Percentiles rank a stretch among this genome's conserved stretches.
These are phyloP conservation scores for Emericellopsis atlantica DNA, from an alignment of 2,329 filamentous ascomycete species.

Conservation along the genomic window DNA sequence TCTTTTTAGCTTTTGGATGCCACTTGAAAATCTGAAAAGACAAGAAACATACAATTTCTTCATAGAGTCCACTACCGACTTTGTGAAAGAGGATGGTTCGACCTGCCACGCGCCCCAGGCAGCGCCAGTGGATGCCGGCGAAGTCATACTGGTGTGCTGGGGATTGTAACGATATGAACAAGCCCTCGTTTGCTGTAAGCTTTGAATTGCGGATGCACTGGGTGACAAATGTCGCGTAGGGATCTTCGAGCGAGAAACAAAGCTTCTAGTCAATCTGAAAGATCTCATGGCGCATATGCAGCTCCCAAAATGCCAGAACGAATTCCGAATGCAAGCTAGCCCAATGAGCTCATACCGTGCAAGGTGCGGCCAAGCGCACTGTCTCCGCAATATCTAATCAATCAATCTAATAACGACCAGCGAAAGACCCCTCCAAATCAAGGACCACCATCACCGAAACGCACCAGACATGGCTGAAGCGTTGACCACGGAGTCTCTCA, in stretches of 20 bases:
- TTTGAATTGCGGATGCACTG: too few relatives aligned
- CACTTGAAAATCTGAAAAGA: too few relatives aligned
- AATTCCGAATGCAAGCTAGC: neutral
- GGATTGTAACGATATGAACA: neutral
- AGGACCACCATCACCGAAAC: constrained; percentile 21
- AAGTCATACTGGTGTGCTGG: neutral
- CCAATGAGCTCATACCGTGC: constrained; percentile 21
- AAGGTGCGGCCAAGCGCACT: constrained; percentile 1
- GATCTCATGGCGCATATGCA: neutral
- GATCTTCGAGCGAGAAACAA: too few relatives aligned
- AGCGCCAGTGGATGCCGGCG: constrained; percentile 5
- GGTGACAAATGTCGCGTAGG: too few relatives aligned
- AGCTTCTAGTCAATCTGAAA: neutral
- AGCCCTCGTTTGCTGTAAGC: neutral
- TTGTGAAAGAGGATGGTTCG: constrained; percentile 27
- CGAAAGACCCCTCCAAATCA: constrained; percentile 1
- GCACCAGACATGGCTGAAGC: constrained; percentile 41
- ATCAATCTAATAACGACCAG: constrained; percentile 13
- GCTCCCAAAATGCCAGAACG: neutral
- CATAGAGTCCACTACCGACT: constrained; percentile 66
- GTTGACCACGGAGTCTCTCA: constrained; percentile 47
- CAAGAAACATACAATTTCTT: constrained; percentile 51
- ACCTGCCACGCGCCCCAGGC: constrained; percentile 27
- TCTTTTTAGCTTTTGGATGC: neutral
- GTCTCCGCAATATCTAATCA: constrained; percentile 20